A percentile compares a stretch with the other conserved stretches of the same genome.
phyloP scores from a whole-genome alignment of 1,284 basidiomycete species.

The Puccinia hordei region DNA sequence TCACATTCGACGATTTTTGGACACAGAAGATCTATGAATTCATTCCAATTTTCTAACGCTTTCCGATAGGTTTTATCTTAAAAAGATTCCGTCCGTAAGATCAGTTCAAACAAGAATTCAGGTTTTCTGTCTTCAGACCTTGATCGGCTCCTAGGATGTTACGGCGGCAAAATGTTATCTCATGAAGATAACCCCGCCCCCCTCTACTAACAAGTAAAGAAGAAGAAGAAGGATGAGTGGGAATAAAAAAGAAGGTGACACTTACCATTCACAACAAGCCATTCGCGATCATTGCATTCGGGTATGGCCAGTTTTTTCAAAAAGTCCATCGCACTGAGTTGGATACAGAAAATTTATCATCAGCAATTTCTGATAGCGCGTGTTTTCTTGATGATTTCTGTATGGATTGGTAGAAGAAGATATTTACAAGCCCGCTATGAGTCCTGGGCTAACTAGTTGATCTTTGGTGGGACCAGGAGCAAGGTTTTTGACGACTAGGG shows the following conservation, averaged over 20 bases:
- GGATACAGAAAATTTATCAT: not conserved
- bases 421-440: slow-evolving; percentile 41
- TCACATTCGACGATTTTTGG: slow-evolving; percentile 58
- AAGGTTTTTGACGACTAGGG: slow-evolving; percentile 20
- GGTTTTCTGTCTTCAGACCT: not conserved
- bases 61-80: slow-evolving; percentile 54
- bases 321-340: slow-evolving; percentile 56
- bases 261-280: slow-evolving; percentile 53
- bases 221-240: not conserved
- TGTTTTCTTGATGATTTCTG: too few species aligned
- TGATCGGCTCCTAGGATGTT: not conserved
- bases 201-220: not conserved
- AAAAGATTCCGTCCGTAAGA: not conserved
- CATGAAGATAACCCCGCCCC: not conserved
- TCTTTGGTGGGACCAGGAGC: slow-evolving; percentile 36
- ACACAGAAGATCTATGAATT: slow-evolving; percentile 56
- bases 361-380: slow-evolving; percentile 52
- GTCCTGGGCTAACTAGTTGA: slow-evolving; percentile 46
- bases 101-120: not conserved
- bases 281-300: slow-evolving; percentile 59
- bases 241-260: slow-evolving; percentile 51
- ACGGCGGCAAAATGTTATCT: not conserved
- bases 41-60: slow-evolving; percentile 56
- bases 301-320: slow-evolving; percentile 52
- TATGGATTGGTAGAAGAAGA: not conserved